These are phyloP conservation scores for Saksenaea oblongispora DNA, from an alignment of 371 early-diverging fungal species.

Conservation along the genomic window DNA sequence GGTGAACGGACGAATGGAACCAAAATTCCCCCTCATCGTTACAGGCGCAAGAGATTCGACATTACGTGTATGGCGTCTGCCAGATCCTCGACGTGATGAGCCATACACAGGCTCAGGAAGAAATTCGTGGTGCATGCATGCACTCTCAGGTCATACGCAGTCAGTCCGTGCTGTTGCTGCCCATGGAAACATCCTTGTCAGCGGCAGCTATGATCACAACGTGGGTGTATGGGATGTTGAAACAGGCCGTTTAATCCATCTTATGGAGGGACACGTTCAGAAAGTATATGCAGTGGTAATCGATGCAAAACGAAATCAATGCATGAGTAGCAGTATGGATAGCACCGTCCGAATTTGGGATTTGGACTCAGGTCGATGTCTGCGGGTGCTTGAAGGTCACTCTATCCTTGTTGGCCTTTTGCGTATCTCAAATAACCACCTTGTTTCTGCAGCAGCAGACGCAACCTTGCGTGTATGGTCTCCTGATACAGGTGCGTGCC, in stretches of 20 bases:
- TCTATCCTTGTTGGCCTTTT: conserved; percentile 91
- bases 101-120: conserved; percentile 42
- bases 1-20: conserved; percentile 60
- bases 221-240: conserved; percentile 93
- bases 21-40: conserved; percentile 81
- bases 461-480: conserved; percentile 94
- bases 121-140: conserved; percentile 69
- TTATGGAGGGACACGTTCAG: conserved; percentile 83
- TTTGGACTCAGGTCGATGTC: conserved; percentile 76
- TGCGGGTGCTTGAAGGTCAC: conserved; percentile 81
- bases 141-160: conserved; percentile 84
- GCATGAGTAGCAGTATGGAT: conserved; percentile 97
- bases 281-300: conserved; percentile 94
- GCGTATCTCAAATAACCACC: conserved; percentile 75
- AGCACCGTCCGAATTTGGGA: conserved; percentile 97
- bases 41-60: conserved; percentile 98
- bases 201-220: conserved; percentile 95
- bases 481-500: conserved; percentile 69
- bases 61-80: conserved; percentile 93
- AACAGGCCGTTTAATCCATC: conserved; percentile 67
- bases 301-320: conserved; percentile 78
- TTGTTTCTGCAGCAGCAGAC: conserved; percentile 97
- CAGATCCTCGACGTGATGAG: conserved; percentile 69
- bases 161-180: conserved; percentile 96
- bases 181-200: conserved; percentile 83